Base-by-base conservation (phyloP, 1,284 basidiomycete genomes). In the Mycena sp. region DNA sequence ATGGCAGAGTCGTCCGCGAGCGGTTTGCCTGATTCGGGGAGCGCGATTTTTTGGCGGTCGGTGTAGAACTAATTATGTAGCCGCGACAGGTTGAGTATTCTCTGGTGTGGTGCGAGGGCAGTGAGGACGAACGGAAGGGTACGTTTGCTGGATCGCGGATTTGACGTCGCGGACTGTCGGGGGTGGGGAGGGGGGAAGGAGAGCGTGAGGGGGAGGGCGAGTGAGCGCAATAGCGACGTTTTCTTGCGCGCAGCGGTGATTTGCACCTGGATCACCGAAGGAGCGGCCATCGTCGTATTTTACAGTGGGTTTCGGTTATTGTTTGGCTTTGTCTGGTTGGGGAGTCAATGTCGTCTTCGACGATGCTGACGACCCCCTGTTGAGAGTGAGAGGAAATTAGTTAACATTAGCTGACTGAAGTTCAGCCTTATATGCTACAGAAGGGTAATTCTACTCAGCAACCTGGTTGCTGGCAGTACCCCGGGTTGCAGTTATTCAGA, bases 21-120 rank as follows among this genome's bases (percentile, higher is more conserved):
- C 2, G 86, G 73, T 55, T 86, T 87, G 56, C 83, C 84, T 32
- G 89, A 86, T 46, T 82, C 85, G 60, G 85, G 86, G 14, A 89
- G 75, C 1, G 87, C 83, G 17, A 97, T 73, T 70, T 91, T 90
- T 75, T 97, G 95, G 32, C 95, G 86, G 58, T 85, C 78, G 2
- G 82, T 71, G 57, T 87, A 84, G 65, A 95, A 85, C 94, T 96
- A 67, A n/a, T 55, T 19, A 21, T 41, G 40, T 41, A 10, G 16
- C 32, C 10, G 32, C 32, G 32, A n/a, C n/a, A n/a, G n/a, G 32
- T 41, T 21, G 6, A 21, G 16, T 41, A 41, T 7, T 41, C 25
- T 48, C 41, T 28, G 32, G 23, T 21, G 32, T 19, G 51, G 28
- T 41, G 63, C 32, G 11, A 53, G 25, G 4, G n/a, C 6, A 9